Conservation (phyloP, 169 alveolate species). For the Eimeria falciformis region DNA sequence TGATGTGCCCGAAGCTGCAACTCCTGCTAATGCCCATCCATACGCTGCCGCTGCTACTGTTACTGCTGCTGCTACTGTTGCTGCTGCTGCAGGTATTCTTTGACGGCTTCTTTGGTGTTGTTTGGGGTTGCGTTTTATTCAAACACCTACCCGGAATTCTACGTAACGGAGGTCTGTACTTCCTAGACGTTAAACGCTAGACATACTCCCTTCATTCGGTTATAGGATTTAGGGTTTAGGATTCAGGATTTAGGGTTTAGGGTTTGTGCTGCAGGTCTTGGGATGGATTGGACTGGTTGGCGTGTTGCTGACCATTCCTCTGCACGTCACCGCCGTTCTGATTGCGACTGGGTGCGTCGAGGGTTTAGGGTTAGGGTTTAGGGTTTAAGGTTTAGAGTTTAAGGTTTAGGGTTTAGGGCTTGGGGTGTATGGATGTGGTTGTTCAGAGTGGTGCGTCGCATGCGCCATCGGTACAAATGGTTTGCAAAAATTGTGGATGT, state of each 20-base stretch:
- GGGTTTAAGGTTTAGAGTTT: constrained; percentile 7
- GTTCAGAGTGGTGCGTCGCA: constrained; percentile 12
- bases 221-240: constrained; percentile 49
- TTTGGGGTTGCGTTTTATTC: constrained; percentile 22
- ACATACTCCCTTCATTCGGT: too few species aligned
- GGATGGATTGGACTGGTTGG: constrained; percentile 21
- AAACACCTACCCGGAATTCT: background rate
- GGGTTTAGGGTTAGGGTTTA: constrained; percentile 22
- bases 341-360: background rate
- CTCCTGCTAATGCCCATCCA: background rate
- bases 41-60: background rate
- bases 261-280: constrained; percentile 19
- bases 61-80: constrained; percentile 34
- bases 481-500: constrained; percentile 11
- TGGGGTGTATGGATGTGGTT: background rate
- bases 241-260: background rate
- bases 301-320: background rate
- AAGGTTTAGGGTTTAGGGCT: background rate
- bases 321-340: background rate
- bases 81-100: constrained; percentile 24
- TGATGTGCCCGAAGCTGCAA: too few species aligned
- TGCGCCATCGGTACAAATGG: constrained; percentile 15
- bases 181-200: too few species aligned
- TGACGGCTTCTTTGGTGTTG: constrained; percentile 3
- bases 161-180: too few species aligned